Evolutionary conservation across 345 rosid genomes (phyloP).

Genomic region (Chamaenerion angustifolium): DNA sequence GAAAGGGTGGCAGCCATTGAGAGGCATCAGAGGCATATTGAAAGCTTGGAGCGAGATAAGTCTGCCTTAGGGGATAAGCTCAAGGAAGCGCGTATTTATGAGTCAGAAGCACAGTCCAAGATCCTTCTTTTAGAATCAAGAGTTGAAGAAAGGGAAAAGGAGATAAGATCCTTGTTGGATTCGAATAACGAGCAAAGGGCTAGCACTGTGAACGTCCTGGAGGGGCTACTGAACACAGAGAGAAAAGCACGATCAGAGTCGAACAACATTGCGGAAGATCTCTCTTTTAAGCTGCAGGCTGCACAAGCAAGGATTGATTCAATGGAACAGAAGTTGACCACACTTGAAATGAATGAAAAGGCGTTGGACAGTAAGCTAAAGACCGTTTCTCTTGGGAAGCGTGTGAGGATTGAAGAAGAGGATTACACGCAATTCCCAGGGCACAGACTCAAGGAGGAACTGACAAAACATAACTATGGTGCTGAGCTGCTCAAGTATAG

Average conservation of each 20-base stretch:
- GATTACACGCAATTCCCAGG: constrained; percentile 69
- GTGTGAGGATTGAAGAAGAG: constrained; percentile 49
- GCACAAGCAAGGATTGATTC: constrained; percentile 75
- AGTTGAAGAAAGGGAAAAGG: constrained; percentile 89
- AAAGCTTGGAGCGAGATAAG: constrained; percentile 65
- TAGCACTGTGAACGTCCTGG: constrained; percentile 60
- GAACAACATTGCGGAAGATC: constrained; percentile 63
- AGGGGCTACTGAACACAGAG: constrained; percentile 71
- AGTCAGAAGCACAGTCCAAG: constrained; percentile 58
- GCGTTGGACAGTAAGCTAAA: constrained; percentile 73
- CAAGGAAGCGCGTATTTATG: constrained; percentile 43
- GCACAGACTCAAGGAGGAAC: constrained; percentile 76
- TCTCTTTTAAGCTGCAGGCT: constrained; percentile 65
- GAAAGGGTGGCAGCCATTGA: constrained; percentile 79
- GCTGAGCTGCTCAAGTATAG: constrained; percentile 63
- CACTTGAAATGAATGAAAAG: constrained; percentile 69
- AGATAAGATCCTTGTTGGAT: constrained; percentile 69
- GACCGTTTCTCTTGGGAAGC: constrained; percentile 62
- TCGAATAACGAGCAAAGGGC: constrained; percentile 72
- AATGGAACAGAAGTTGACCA: constrained; percentile 73
- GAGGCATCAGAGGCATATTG: constrained; percentile 70
- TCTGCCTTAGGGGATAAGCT: constrained; percentile 46
- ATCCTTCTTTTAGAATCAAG: constrained; percentile 62
- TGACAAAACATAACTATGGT: constrained; percentile 70
- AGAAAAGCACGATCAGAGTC: constrained; percentile 67